A percentile compares a stretch with the other conserved stretches of the same genome.
Conservation (phyloP, 495 filamentous ascomycete species). For the Aspergillus incahuasiensis region DNA sequence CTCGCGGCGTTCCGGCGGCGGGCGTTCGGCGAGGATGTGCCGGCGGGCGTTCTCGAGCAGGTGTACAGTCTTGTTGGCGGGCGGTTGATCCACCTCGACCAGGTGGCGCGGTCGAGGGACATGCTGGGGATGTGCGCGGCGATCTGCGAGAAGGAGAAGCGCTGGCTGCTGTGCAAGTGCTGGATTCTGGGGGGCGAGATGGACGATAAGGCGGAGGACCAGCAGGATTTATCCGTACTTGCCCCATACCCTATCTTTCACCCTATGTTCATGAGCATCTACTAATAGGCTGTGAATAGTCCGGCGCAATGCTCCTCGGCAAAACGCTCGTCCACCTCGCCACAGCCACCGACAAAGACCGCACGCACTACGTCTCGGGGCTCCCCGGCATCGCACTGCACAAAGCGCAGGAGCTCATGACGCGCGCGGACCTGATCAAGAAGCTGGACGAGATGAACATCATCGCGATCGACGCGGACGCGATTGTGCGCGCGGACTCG, state of each 20-base stretch:
- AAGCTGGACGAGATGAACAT: slow-evolving; percentile 89
- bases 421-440: slow-evolving; percentile 87
- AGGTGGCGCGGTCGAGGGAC: slow-evolving; percentile 78
- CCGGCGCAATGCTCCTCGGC: slow-evolving; percentile 92
- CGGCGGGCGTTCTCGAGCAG: slow-evolving; percentile 55
- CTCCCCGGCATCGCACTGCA: slow-evolving; percentile 83
- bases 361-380: slow-evolving; percentile 62
- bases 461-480: slow-evolving; percentile 86
- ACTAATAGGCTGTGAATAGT: slow-evolving; percentile 35
- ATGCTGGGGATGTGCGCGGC: slow-evolving; percentile 70
- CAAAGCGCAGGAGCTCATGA: slow-evolving; percentile 88
- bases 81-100: slow-evolving; percentile 76
- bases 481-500: slow-evolving; percentile 85
- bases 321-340: slow-evolving; percentile 80
- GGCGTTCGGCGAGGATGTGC: slow-evolving; percentile 57
- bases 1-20: slow-evolving; percentile 67
- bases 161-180: slow-evolving; percentile 91
- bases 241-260: no score
- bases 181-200: slow-evolving; percentile 88
- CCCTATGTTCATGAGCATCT: not conserved
- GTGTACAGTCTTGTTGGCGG: slow-evolving; percentile 85
- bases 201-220: slow-evolving; percentile 99
- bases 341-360: slow-evolving; percentile 57
- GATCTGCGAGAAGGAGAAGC: slow-evolving; percentile 82
- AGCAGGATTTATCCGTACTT: slow-evolving; percentile 94